phyloP scores from a whole-genome alignment of 2,329 filamentous ascomycete genomes.

The Pseudogymnoascus sp. region DNA sequence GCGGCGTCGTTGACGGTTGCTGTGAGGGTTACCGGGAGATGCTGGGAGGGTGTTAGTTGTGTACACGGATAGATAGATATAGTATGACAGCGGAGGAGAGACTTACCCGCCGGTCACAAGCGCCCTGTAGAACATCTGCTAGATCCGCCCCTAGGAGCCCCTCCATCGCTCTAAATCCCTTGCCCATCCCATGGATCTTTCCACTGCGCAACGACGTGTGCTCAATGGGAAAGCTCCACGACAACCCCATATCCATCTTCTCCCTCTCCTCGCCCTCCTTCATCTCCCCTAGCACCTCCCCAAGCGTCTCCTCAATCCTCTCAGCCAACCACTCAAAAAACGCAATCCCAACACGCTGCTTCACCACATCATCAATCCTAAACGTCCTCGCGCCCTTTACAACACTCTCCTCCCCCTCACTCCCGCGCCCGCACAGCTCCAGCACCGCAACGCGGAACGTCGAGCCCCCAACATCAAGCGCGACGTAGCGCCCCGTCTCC shows the following conservation, averaged over 20 bases:
- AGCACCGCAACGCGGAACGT: constrained; percentile 58
- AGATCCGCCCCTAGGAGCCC: constrained; percentile 51
- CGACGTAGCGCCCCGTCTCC: constrained; percentile 51
- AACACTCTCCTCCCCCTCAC: constrained; percentile 34
- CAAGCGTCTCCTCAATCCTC: constrained; percentile 48
- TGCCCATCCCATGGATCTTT: constrained; percentile 54
- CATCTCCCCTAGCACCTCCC: constrained; percentile 32
- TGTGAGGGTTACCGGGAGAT: constrained; percentile 46
- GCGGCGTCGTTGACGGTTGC: constrained; percentile 60
- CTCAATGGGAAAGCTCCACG: constrained; percentile 65
- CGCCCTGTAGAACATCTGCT: constrained; percentile 46
- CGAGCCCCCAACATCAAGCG: constrained; percentile 61
- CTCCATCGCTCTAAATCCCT: constrained; percentile 52
- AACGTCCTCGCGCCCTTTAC: constrained; percentile 48
- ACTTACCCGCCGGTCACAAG: constrained; percentile 34
- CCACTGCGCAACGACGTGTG: constrained; percentile 56
- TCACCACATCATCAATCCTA: constrained; percentile 47
- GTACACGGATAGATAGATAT: neutral
- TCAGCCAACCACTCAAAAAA: constrained; percentile 64
- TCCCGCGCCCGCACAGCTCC: constrained; percentile 42
- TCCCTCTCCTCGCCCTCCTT: constrained; percentile 15
- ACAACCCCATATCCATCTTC: constrained; percentile 47
- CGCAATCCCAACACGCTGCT: constrained; percentile 45
- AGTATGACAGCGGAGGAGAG: neutral
- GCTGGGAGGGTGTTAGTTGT: constrained; percentile 26